Conservation (phyloP, 108 stramenopile species). For the Stephanodiscus triporus region DNA sequence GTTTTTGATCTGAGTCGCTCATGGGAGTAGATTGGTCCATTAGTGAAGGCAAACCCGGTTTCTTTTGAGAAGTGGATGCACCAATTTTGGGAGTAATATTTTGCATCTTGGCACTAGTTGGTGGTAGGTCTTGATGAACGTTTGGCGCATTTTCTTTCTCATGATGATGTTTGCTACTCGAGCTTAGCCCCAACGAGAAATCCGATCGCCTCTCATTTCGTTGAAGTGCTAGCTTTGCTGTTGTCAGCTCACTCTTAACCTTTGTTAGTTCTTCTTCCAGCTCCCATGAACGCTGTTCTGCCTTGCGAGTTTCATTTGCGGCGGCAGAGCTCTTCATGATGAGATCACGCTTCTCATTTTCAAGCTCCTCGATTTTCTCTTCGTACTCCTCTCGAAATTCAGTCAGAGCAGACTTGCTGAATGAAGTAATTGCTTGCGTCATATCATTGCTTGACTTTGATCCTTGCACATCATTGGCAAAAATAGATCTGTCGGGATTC, state of each 20-base stretch:
- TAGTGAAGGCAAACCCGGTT: conserved; percentile 15
- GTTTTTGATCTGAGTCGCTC: conserved; percentile 3
- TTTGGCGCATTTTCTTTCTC: conserved; percentile 46
- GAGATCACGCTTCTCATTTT: conserved; percentile 82
- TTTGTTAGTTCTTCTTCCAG: conserved; percentile 68
- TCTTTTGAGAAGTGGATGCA: conserved; percentile 15
- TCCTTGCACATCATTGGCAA: neutral
- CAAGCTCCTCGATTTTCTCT: conserved; percentile 66
- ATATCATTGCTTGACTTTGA: neutral
- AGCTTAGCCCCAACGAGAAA: conserved; percentile 20
- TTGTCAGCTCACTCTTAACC: conserved; percentile 67
- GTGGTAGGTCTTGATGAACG: conserved; percentile 16
- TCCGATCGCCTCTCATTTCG: conserved; percentile 45
- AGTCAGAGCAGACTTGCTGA: conserved; percentile 56
- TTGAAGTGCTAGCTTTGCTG: conserved; percentile 67
- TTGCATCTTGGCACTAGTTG: conserved; percentile 14
- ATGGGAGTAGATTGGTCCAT: conserved; percentile 30
- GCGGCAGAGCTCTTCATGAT: conserved; percentile 84
- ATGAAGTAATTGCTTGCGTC: conserved; percentile 13
- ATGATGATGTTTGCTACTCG: conserved; percentile 24
- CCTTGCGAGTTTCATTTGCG: conserved; percentile 71
- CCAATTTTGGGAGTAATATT: conserved; percentile 28
- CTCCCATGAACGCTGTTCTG: conserved; percentile 75
- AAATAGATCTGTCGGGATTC: conserved; percentile 8
- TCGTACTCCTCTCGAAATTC: conserved; percentile 77